Conservation (phyloP, 371 early-diverging fungal species). For the Quaeritorhiza haematococci region DNA sequence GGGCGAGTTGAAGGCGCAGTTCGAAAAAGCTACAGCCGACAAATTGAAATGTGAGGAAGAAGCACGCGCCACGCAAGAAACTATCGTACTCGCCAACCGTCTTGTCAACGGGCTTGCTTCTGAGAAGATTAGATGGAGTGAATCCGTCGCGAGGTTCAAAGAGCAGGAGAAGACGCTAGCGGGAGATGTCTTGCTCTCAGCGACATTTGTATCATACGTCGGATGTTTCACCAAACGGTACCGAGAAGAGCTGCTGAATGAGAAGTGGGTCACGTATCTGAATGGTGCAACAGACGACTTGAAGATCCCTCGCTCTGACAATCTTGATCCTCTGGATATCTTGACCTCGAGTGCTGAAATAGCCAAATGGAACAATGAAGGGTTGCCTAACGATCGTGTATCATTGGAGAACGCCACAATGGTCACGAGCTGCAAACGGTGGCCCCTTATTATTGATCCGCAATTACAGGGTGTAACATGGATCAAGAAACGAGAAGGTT, state of each 20-base stretch:
- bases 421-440: constrained; percentile 55
- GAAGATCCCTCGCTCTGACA: constrained; percentile 44
- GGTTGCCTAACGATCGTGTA: constrained; percentile 54
- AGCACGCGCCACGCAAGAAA: constrained; percentile 53
- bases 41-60: constrained; percentile 59
- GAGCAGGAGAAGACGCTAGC: constrained; percentile 60
- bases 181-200: constrained; percentile 54
- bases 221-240: constrained; percentile 60
- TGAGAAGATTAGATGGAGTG: constrained; percentile 60
- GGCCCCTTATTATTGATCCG: constrained; percentile 62
- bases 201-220: constrained; percentile 58
- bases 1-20: constrained; percentile 49
- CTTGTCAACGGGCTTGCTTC: constrained; percentile 59
- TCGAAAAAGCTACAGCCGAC: constrained; percentile 60
- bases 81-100: constrained; percentile 56
- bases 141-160: constrained; percentile 50
- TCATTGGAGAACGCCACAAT: constrained; percentile 60
- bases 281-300: constrained; percentile 14
- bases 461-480: constrained; percentile 61
- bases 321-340: constrained; percentile 49
- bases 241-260: constrained; percentile 49
- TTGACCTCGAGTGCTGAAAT: constrained; percentile 53
- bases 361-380: constrained; percentile 61
- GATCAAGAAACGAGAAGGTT: constrained; percentile 54
- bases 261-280: constrained; percentile 49